Base-by-base conservation (phyloP, 1,284 basidiomycete genomes). In the Ustilago crameri region DNA sequence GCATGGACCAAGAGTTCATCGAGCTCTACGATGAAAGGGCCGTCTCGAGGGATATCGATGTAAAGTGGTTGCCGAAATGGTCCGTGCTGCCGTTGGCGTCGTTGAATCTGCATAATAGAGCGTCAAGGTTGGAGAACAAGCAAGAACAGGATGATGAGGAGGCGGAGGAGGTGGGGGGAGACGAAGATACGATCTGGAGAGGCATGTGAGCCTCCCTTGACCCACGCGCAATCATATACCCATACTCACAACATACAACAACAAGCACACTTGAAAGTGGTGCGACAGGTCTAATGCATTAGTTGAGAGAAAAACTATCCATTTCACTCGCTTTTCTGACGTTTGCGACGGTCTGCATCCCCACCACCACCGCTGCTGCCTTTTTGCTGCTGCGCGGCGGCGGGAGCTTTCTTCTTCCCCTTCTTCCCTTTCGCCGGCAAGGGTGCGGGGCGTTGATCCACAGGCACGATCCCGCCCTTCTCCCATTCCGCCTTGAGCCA, bases 1-100 rank as follows among this genome's bases (percentile, higher is more conserved):
- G 84, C 12, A 86, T 87, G 74, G 87, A 88, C 72, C 86, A 87
- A 63, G 86, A 87, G 74, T 88, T 87, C 67, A 87, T 87, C 63
- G 87, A 87, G 73, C 80, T 87, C 3, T 87, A 74, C 60, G 62
- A 58, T 15, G 66, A 74, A 22, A 34, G 55, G 2, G 53, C 59
- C 7, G 71, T 74, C 0, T 74, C 66, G 71, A 51, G 57, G 38
- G 64, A 60, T 32, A 58, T 65, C 9, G 51, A 69, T 45, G 47
- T 48, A 0, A 48, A 54, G 23, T 74, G 66, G 58, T 40, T 74
- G 32, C 71, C 71, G 0, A 64, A 65, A 30, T 74, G 71, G 71
- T 58, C 64, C 14, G 64, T 66, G 17, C n/a, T 66, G 23, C 64
- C 64, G 3, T 18, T 54, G 18, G 57, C 64, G 0, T 48, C 48